Evolutionary conservation across 306 rosid genomes (phyloP).

Genomic region (Vigna reflexopilosa): DNA sequence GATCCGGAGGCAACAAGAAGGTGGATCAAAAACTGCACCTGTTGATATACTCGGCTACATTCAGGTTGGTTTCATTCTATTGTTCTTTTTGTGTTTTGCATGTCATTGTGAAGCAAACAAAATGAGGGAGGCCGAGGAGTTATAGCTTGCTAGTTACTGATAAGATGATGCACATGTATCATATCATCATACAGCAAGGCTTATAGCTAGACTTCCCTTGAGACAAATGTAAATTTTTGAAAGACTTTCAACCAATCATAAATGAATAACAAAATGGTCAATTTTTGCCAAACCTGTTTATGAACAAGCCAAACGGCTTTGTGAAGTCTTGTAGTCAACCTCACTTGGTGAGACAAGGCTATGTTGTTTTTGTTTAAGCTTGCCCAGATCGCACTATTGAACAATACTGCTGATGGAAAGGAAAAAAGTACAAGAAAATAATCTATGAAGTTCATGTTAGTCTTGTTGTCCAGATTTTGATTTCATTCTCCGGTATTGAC

Average conservation of each 20-base stretch:
- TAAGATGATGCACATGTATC: constrained; percentile 7
- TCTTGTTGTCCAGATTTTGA: constrained; percentile 7
- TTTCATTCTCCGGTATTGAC: background rate
- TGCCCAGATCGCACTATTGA: background rate
- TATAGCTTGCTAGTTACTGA: background rate
- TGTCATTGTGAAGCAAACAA: background rate
- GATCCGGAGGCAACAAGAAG: constrained; percentile 84
- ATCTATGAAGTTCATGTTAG: background rate
- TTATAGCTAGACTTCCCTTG: background rate
- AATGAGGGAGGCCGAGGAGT: background rate
- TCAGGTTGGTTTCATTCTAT: constrained; percentile 57
- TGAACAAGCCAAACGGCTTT: background rate
- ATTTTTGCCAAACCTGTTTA: background rate
- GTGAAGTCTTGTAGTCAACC: background rate
- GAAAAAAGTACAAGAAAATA: background rate
- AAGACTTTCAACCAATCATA: background rate
- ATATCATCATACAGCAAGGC: background rate
- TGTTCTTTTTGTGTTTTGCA: background rate
- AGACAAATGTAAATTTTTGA: constrained; percentile 11
- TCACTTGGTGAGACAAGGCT: background rate
- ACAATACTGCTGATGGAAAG: background rate
- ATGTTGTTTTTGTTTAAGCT: no score
- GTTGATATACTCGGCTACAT: constrained; percentile 70
- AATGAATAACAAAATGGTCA: background rate
- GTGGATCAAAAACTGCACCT: constrained; percentile 74